phyloP scores from a whole-genome alignment of 495 filamentous ascomycete genomes.

The Penicillium arizonense region DNA sequence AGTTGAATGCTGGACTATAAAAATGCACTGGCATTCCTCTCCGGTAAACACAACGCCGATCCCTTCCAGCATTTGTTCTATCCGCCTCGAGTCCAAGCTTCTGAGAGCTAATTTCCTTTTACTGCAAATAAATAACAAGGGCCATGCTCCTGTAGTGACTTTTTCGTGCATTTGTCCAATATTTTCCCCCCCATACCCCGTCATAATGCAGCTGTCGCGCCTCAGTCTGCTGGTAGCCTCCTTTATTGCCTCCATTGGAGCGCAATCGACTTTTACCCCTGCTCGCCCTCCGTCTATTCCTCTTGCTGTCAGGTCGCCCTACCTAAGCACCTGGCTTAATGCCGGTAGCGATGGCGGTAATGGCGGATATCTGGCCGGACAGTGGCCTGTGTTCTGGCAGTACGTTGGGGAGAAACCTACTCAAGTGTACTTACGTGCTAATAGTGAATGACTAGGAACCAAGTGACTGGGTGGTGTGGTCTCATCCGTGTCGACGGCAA shows the following conservation, averaged over 20 bases:
- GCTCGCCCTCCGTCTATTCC: constrained; percentile 56
- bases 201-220: constrained; percentile 29
- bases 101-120: constrained; percentile 9
- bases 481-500: constrained; percentile 55
- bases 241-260: constrained; percentile 24
- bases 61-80: constrained; percentile 15
- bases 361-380: constrained; percentile 56
- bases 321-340: constrained; percentile 54
- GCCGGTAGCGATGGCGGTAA: constrained; percentile 53
- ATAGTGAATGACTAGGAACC: constrained; percentile 30
- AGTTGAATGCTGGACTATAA: constrained; percentile 28
- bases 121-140: constrained; percentile 13
- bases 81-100: constrained; percentile 5
- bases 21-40: constrained; percentile 34
- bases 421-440: neutral
- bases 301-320: constrained; percentile 58
- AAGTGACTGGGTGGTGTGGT: constrained; percentile 54
- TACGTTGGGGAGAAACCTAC: constrained; percentile 26
- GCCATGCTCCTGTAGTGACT: constrained; percentile 23
- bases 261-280: constrained; percentile 50
- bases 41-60: constrained; percentile 29
- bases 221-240: constrained; percentile 25
- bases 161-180: constrained; percentile 19
- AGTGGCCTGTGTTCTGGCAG: constrained; percentile 58
- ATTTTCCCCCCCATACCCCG: constrained; percentile 6